phyloP scores from a whole-genome alignment of 176 grass and related monocot species.

The Musa itinerans region DNA sequence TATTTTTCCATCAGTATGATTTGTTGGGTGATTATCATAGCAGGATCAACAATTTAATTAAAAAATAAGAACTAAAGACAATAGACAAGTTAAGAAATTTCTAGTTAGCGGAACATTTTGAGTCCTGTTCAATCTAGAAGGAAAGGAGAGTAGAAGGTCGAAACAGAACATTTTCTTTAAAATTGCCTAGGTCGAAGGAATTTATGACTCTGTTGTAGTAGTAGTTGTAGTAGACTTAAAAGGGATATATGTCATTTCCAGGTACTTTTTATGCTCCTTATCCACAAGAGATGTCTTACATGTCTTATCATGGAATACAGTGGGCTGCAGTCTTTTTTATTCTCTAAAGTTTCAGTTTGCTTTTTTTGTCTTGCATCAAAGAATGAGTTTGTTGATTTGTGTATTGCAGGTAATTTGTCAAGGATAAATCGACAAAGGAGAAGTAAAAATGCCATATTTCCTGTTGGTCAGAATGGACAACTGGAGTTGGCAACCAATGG shows the following conservation, averaged over 20 bases:
- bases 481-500: slow-evolving; percentile 51
- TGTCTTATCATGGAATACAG: background rate
- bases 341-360: slow-evolving; percentile 14
- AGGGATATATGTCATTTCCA: background rate
- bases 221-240: background rate
- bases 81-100: too few relatives aligned
- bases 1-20: too few relatives aligned
- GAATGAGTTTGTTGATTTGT: slow-evolving; percentile 21
- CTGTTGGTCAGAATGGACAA: slow-evolving; percentile 20
- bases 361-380: slow-evolving; percentile 12
- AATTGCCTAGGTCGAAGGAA: background rate
- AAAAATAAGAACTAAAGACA: too few relatives aligned
- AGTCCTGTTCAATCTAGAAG: too few relatives aligned
- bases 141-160: too few relatives aligned
- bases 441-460: slow-evolving; percentile 26
- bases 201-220: background rate
- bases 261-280: background rate
- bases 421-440: slow-evolving; percentile 34
- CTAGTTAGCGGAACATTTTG: too few relatives aligned
- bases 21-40: too few relatives aligned
- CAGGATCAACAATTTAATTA: too few relatives aligned
- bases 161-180: too few relatives aligned
- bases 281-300: too few relatives aligned
- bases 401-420: slow-evolving; percentile 28
- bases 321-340: slow-evolving; percentile 3